A percentile compares a stretch with the other conserved stretches of the same genome.
These are phyloP conservation scores for Lachnellula cervina DNA, from an alignment of 2,329 filamentous ascomycete genomes.

Conservation along the genomic window DNA sequence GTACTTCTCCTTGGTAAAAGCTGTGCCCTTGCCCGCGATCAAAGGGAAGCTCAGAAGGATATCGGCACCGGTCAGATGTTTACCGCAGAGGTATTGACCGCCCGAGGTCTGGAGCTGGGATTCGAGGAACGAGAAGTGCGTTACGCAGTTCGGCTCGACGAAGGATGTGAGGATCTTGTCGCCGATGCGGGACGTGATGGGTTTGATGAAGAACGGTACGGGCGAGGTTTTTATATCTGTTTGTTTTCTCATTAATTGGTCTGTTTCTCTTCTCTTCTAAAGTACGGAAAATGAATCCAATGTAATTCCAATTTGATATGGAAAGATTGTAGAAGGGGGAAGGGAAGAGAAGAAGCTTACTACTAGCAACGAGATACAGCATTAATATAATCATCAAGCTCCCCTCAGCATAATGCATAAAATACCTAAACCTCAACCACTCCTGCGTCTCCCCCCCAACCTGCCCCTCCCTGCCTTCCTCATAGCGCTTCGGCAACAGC, in stretches of 20 bases:
- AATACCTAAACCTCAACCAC: slow-evolving; percentile 59
- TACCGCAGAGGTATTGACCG: slow-evolving; percentile 47
- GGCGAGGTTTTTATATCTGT: slow-evolving; percentile 49
- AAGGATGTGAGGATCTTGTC: slow-evolving; percentile 39
- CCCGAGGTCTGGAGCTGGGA: slow-evolving; percentile 40
- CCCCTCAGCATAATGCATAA: slow-evolving; percentile 82
- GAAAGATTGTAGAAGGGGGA: not conserved
- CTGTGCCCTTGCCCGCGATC: slow-evolving; percentile 37
- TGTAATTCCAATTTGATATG: not conserved
- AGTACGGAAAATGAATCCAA: too few relatives aligned
- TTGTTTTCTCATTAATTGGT: slow-evolving; percentile 34
- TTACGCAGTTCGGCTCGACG: slow-evolving; percentile 42
- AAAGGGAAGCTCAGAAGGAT: slow-evolving; percentile 49
- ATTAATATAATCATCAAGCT: slow-evolving; percentile 71
- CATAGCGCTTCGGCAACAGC: slow-evolving; percentile 50
- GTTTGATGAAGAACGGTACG: slow-evolving; percentile 65
- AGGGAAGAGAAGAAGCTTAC: slow-evolving; percentile 36
- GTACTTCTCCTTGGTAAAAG: slow-evolving; percentile 37
- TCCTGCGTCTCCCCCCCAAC: slow-evolving; percentile 56
- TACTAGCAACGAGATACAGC: slow-evolving; percentile 54
- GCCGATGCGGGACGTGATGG: slow-evolving; percentile 53
- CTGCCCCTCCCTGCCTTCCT: slow-evolving; percentile 52
- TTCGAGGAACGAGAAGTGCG: slow-evolving; percentile 48
- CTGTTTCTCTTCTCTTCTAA: not conserved
- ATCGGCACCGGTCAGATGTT: slow-evolving; percentile 45